Conservation (phyloP, 805 yeast species). For the Monosporozyma unispora region DNA sequence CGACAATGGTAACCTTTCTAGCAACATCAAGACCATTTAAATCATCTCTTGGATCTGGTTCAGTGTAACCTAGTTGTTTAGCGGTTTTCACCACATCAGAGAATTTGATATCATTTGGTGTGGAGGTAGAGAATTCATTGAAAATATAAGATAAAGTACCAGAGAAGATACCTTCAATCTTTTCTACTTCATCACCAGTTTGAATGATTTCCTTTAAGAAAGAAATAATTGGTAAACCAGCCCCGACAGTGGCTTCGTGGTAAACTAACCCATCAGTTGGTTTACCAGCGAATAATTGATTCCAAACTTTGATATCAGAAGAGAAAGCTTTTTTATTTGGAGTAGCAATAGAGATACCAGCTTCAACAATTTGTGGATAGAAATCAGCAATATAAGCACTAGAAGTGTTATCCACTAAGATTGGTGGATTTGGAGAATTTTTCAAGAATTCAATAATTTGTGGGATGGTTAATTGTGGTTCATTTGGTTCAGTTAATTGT, state of each 20-base stretch:
- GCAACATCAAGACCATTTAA: slow-evolving; percentile 97
- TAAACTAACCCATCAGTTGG: slow-evolving; percentile 63
- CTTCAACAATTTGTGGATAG: slow-evolving; percentile 64
- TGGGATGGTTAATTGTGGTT: slow-evolving; percentile 41
- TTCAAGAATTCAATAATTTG: slow-evolving; percentile 56
- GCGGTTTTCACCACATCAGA: slow-evolving; percentile 87
- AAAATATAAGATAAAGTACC: slow-evolving; percentile 94
- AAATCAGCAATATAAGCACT: slow-evolving; percentile 64
- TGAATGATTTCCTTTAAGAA: slow-evolving; percentile 79
- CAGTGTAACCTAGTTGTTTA: slow-evolving; percentile 88
- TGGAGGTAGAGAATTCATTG: slow-evolving; percentile 77
- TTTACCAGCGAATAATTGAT: slow-evolving; percentile 55
- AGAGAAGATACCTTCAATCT: slow-evolving; percentile 91
- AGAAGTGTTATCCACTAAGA: slow-evolving; percentile 91
- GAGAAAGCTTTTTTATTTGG: slow-evolving; percentile 98
- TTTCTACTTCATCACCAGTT: slow-evolving; percentile 89
- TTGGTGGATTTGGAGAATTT: slow-evolving; percentile 62
- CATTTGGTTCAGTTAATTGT: slow-evolving; percentile 37
- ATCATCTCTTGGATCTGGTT: slow-evolving; percentile 99
- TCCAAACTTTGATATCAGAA: slow-evolving; percentile 65
- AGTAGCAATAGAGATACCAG: slow-evolving; percentile 88
- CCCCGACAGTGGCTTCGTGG: slow-evolving; percentile 98
- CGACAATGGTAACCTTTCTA: slow-evolving; percentile 92
- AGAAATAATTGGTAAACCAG: slow-evolving; percentile 90
- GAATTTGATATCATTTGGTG: slow-evolving; percentile 56